Base-by-base conservation (phyloP, 345 rosid genomes). In the Eucalyptus shirleyi region DNA sequence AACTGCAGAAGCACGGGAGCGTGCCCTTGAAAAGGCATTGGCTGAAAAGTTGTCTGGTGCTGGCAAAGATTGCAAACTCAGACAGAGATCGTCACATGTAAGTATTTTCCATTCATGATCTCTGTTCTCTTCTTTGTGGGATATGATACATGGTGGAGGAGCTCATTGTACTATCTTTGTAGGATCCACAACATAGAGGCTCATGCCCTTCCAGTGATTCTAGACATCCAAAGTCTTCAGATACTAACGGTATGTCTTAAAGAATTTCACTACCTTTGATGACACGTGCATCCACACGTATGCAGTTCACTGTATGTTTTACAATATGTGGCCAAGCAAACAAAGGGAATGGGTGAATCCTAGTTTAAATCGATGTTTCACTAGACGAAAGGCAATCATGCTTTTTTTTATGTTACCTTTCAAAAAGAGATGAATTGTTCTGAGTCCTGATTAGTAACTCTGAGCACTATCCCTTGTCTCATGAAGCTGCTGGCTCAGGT, bases 1-100 rank as follows among this genome's bases (percentile, higher is more conserved):
- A 87, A 96, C 97, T 88, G 94, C 96, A 60, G 99, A 97, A 93
- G 99, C 99, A 81, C 94, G 99, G 89, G 96, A 92, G 90, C 99
- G 99, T 87, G 98, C 98, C 87, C 87, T 98, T 32, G 99, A 98
- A 91, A 98, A 93, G 92, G 98, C 98, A 69, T 85, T 95, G 95
- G 95, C 97, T 81, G 96, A 94, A 87, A 95, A 94, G 90, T 92
- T 89, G 86, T 91, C 94, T 89, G 89, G 93, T 90, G 88, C 93
- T 89, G 91, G 94, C 87, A 94, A 92, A 89, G 97, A 95, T 88
- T 32, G 77, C 85, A 91, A 91, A 87, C 86, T 50, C 86, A 93
- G 89, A 90, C 93, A 92, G 86, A 91, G 88, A 90, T 89, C 94
- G 90, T 90, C 94, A 86, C 90, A 92, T 91, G 97, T 95, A 88